phyloP scores from a whole-genome alignment of 768 basidiomycete genomes.

The Lentinula lateritia region DNA sequence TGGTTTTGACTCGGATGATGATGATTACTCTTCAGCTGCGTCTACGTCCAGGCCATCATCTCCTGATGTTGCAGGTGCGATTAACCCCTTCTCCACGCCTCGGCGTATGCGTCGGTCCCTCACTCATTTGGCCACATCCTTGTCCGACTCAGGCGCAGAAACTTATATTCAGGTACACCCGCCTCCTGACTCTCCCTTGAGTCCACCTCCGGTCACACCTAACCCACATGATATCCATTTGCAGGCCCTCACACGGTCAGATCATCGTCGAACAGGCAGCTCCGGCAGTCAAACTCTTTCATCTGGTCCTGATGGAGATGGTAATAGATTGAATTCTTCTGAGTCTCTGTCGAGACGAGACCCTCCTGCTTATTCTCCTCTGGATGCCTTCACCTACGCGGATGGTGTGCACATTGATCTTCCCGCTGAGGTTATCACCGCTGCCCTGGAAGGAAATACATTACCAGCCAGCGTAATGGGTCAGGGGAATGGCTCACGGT shows the following conservation, averaged over 20 bases:
- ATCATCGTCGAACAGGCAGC: conserved; percentile 33
- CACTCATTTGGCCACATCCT: conserved; percentile 58
- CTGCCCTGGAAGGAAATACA: conserved; percentile 72
- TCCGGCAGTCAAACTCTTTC: conserved; percentile 20
- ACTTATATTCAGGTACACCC: conserved; percentile 67
- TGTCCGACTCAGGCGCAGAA: conserved; percentile 63
- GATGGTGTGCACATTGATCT: conserved; percentile 93
- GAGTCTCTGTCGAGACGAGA: conserved; percentile 48
- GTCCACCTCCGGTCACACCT: conserved; percentile 82
- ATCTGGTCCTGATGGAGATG: conserved; percentile 17
- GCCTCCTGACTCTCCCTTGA: conserved; percentile 74
- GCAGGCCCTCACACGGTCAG: conserved; percentile 48
- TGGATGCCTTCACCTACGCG: conserved; percentile 77
- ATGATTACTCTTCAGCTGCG: conserved; percentile 33
- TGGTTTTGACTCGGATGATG: conserved; percentile 23
- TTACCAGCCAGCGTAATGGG: conserved; percentile 58
- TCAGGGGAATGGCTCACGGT: conserved; percentile 37
- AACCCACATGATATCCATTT: conserved; percentile 77
- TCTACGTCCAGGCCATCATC: conserved; percentile 55
- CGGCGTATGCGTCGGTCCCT: conserved; percentile 59
- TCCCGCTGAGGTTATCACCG: conserved; percentile 87
- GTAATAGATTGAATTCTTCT: conserved; percentile 17
- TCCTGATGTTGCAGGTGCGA: conserved; percentile 72
- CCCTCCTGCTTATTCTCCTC: conserved; percentile 85
- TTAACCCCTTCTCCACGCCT: conserved; percentile 67